phyloP scores from a whole-genome alignment of 495 filamentous ascomycete genomes.

The Daldinia loculata region DNA sequence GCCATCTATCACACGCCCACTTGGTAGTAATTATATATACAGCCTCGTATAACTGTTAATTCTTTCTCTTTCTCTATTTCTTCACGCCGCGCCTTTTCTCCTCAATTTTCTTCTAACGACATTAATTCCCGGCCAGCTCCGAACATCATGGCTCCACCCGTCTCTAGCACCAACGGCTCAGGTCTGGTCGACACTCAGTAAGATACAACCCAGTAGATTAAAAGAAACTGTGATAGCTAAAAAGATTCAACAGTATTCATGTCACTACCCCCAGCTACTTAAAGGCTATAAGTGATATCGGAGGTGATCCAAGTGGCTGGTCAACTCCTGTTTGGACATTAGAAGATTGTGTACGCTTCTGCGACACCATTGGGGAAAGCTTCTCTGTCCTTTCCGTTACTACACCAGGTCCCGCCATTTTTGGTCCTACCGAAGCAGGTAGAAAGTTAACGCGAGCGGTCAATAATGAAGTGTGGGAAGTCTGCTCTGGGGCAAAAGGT shows the following conservation, averaged over 20 bases:
- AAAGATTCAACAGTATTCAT: background rate
- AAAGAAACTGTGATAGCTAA: background rate
- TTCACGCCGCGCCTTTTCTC: background rate
- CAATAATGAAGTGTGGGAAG: conserved; percentile 1
- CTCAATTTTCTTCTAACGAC: background rate
- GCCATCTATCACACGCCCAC: background rate
- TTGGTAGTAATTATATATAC: background rate
- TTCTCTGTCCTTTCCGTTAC: background rate
- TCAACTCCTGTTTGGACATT: background rate
- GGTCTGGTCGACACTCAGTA: background rate
- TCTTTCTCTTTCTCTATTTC: background rate
- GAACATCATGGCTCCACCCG: background rate
- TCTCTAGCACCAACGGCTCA: background rate
- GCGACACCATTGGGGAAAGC: background rate
- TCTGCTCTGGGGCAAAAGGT: background rate
- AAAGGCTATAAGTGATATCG: background rate
- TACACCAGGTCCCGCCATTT: background rate
- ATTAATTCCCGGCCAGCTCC: background rate
- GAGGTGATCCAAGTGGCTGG: background rate
- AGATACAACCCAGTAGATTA: background rate
- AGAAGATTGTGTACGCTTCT: conserved; percentile 1
- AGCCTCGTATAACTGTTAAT: background rate
- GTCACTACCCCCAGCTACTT: background rate
- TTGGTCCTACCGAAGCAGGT: conserved; percentile 1
- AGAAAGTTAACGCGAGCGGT: background rate